These are phyloP conservation scores for Aspergillus viridinutans DNA, from an alignment of 2,329 filamentous ascomycete species.

Conservation along the genomic window DNA sequence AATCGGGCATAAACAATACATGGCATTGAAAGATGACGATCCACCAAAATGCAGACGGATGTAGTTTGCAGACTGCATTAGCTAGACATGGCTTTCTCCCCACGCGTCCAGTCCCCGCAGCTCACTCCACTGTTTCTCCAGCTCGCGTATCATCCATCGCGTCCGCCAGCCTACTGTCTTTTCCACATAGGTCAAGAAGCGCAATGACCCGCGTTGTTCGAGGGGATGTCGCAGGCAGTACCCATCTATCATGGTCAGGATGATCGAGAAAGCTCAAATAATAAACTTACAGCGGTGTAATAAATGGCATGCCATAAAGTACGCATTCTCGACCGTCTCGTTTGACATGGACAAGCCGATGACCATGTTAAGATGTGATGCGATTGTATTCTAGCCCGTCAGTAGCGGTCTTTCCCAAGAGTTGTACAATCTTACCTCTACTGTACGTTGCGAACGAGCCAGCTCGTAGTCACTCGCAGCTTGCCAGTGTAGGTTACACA, in stretches of 20 bases:
- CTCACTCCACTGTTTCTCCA: constrained; percentile 28
- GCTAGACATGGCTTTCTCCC: not conserved
- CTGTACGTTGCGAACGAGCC: constrained; percentile 21
- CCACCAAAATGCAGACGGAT: too few relatives aligned
- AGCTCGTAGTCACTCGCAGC: constrained; percentile 24
- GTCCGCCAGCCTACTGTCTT: constrained; percentile 30
- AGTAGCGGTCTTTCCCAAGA: not conserved
- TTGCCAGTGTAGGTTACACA: constrained; percentile 21
- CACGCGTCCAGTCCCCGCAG: constrained; percentile 17
- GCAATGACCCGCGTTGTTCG: constrained; percentile 26
- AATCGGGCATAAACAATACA: not conserved
- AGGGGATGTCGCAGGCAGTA: constrained; percentile 26
- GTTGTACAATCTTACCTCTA: constrained; percentile 19
- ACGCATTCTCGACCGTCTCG: constrained; percentile 31
- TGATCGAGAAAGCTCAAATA: not conserved
- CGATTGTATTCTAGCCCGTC: constrained; percentile 23
- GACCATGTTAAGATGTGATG: constrained; percentile 25
- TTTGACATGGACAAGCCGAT: constrained; percentile 32
- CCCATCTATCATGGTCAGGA: constrained; percentile 22
- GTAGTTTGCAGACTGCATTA: too few relatives aligned
- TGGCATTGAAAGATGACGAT: not conserved
- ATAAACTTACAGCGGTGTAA: constrained; percentile 28
- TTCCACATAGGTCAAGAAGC: constrained; percentile 26
- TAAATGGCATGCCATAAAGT: constrained; percentile 32
- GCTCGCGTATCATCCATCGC: constrained; percentile 24